These are phyloP conservation scores for Penicillium sp. DNA, from an alignment of 2,329 filamentous ascomycete species.

Conservation along the genomic window DNA sequence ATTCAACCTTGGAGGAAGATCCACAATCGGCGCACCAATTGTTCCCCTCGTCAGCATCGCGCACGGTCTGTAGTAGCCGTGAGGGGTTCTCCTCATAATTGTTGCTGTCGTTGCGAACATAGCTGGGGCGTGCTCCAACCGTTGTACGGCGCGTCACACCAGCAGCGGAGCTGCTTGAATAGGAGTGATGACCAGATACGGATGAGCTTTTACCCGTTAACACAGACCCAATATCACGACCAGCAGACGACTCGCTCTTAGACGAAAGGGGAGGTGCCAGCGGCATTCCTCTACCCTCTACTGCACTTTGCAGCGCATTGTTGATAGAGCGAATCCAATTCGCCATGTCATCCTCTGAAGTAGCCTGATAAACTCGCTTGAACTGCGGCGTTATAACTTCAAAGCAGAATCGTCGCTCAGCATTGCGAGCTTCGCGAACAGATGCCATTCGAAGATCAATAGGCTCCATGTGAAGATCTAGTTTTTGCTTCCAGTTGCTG, in stretches of 20 bases:
- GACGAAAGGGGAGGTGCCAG: slow-evolving; percentile 45
- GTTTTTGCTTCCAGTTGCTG: slow-evolving; percentile 97
- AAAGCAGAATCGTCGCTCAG: slow-evolving; percentile 94
- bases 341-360: slow-evolving; percentile 96
- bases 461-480: slow-evolving; percentile 96
- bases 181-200: slow-evolving; percentile 55
- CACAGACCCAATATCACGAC: slow-evolving; percentile 87
- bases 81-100: slow-evolving; percentile 80
- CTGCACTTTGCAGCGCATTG: slow-evolving; percentile 92
- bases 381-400: slow-evolving; percentile 97
- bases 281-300: slow-evolving; percentile 71
- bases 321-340: slow-evolving; percentile 97
- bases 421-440: slow-evolving; percentile 90
- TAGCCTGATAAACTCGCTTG: slow-evolving; percentile 95
- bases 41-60: slow-evolving; percentile 90
- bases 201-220: slow-evolving; percentile 84
- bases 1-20: slow-evolving; percentile 89
- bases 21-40: slow-evolving; percentile 93
- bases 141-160: slow-evolving; percentile 84
- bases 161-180: slow-evolving; percentile 39
- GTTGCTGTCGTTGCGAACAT: slow-evolving; percentile 67
- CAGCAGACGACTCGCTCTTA: slow-evolving; percentile 59
- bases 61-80: slow-evolving; percentile 80
- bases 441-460: slow-evolving; percentile 97
- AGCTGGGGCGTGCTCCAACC: slow-evolving; percentile 80